Percentiles rank a stretch among this genome's conserved stretches.
These are phyloP conservation scores for Glycine latifolia DNA, from an alignment of 306 rosid genomes.

Conservation along the genomic window DNA sequence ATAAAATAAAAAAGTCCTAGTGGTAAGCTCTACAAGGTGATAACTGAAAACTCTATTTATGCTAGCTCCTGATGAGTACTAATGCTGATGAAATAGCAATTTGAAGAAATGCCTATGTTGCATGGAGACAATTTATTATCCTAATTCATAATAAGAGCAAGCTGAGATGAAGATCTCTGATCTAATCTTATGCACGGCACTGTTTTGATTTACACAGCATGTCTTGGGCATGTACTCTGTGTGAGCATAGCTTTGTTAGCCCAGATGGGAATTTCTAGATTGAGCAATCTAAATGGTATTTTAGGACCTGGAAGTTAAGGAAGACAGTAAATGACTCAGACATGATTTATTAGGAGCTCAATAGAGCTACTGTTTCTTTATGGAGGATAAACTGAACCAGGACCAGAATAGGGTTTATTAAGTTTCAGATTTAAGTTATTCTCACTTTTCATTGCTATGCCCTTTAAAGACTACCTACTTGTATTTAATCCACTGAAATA, in stretches of 20 bases:
- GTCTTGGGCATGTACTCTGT: background rate
- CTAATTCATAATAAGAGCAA: background rate
- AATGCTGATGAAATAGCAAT: constrained; percentile 8
- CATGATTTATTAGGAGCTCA: background rate
- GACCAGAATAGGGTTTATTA: constrained; percentile 5
- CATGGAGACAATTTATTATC: constrained; percentile 20
- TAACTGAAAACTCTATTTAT: background rate
- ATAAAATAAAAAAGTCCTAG: constrained; percentile 9
- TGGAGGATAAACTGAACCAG: constrained; percentile 5
- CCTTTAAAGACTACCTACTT: background rate
- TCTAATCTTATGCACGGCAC: constrained; percentile 3
- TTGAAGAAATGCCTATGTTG: constrained; percentile 24
- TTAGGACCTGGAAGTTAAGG: constrained; percentile 28
- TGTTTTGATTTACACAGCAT: background rate
- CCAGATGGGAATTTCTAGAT: constrained; percentile 7
- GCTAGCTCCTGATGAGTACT: constrained; percentile 9
- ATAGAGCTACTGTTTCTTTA: background rate
- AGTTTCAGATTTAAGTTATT: background rate
- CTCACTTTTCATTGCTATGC: background rate
- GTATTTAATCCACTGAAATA: constrained; percentile 4
- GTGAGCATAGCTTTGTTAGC: constrained; percentile 9
- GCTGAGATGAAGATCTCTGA: constrained; percentile 35
- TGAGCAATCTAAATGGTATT: constrained; percentile 12
- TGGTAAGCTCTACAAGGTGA: background rate
- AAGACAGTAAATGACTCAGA: constrained; percentile 18